These are phyloP conservation scores for Entamoeba dispar DNA, from an alignment of 208 protist genomes.

Conservation along the genomic window DNA sequence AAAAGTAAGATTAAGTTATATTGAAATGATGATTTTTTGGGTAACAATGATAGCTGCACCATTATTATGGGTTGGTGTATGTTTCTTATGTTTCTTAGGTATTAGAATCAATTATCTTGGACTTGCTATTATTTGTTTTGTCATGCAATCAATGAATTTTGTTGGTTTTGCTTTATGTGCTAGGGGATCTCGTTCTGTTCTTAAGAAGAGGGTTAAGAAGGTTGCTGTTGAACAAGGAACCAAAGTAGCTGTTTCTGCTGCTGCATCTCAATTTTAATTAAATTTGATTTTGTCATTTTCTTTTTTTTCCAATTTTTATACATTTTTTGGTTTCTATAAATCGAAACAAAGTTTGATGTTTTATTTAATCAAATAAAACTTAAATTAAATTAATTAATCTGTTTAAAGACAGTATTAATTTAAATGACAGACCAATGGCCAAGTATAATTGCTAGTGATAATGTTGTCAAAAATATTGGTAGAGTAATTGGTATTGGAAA, in stretches of 20 bases:
- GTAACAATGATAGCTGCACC: conserved; percentile 18
- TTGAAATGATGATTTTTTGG: conserved; percentile 33
- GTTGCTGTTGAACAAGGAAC: not conserved
- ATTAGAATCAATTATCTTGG: conserved; percentile 3
- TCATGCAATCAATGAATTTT: conserved; percentile 27
- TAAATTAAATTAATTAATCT: too few species aligned
- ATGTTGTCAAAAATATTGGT: too few species aligned
- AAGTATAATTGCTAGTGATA: too few species aligned
- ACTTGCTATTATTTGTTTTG: conserved; percentile 19
- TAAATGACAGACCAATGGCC: too few species aligned
- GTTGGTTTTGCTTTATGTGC: conserved; percentile 29
- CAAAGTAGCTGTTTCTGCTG: not conserved
- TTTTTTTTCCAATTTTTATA: not conserved
- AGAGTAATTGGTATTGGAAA: too few species aligned
- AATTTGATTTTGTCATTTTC: not conserved
- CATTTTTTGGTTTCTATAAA: not conserved
- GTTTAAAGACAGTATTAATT: too few species aligned
- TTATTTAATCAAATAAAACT: too few species aligned
- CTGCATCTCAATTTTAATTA: not conserved
- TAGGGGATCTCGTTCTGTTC: not conserved
- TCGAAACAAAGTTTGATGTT: too few species aligned
- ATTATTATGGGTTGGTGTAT: conserved; percentile 22
- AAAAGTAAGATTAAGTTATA: not conserved
- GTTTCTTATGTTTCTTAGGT: conserved; percentile 12
- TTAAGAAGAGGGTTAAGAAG: not conserved